These are phyloP conservation scores for Talaromyces atroroseus DNA, from an alignment of 2,329 filamentous ascomycete species.

Conservation along the genomic window DNA sequence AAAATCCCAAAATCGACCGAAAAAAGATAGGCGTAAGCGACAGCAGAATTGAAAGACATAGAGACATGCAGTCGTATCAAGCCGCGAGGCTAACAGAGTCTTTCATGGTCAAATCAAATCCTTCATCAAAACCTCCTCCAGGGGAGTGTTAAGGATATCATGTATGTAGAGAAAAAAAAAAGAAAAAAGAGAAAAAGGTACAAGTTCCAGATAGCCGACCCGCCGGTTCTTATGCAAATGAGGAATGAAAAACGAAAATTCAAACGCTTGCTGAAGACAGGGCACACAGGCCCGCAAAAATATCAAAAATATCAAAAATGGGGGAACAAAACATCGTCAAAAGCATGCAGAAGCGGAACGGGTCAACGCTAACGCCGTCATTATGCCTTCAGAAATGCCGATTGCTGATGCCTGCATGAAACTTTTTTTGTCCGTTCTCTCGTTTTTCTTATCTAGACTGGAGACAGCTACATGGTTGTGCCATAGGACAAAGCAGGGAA, in stretches of 20 bases:
- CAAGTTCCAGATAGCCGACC: conserved; percentile 41
- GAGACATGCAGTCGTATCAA: conserved; percentile 40
- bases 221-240: conserved; percentile 43
- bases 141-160: conserved; percentile 18
- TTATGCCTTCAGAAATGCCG: conserved; percentile 43
- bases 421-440: conserved; percentile 15
- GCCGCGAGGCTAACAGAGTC: conserved; percentile 47
- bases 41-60: conserved; percentile 27
- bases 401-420: conserved; percentile 25
- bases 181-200: conserved; percentile 13
- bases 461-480: conserved; percentile 71
- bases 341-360: conserved; percentile 40
- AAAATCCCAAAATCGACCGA: background rate
- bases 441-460: conserved; percentile 15
- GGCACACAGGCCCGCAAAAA: conserved; percentile 16
- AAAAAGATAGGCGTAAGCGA: conserved; percentile 17
- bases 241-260: conserved; percentile 28
- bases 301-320: conserved; percentile 34
- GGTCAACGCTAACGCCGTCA: conserved; percentile 50
- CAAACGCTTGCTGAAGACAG: conserved; percentile 45
- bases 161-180: background rate
- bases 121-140: conserved; percentile 21
- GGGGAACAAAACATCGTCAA: conserved; percentile 35
- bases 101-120: conserved; percentile 29
- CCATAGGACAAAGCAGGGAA: conserved; percentile 62